A percentile compares a stretch with the other conserved stretches of the same genome.
These are phyloP conservation scores for Penicillium argentinense DNA, from an alignment of 495 filamentous ascomycete genomes.

Conservation along the genomic window DNA sequence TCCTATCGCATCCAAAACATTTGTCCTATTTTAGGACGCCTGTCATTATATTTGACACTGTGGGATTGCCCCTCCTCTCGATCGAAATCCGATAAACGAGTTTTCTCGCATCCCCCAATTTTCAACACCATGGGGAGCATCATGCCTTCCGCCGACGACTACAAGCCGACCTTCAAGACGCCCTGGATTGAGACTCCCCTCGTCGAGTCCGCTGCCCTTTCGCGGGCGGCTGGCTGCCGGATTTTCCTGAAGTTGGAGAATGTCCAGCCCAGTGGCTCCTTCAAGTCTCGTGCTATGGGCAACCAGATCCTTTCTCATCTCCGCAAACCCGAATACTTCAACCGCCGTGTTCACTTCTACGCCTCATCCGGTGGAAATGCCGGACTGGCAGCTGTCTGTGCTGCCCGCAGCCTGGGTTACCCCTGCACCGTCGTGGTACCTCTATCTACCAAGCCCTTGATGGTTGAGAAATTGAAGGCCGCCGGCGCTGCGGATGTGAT, in stretches of 20 bases:
- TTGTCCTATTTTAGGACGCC: slow-evolving; percentile 13
- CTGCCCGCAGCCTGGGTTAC: slow-evolving; percentile 65
- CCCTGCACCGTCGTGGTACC: slow-evolving; percentile 85
- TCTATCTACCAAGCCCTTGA: slow-evolving; percentile 60
- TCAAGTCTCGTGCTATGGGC: slow-evolving; percentile 91
- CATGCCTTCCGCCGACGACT: slow-evolving; percentile 32
- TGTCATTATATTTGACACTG: slow-evolving; percentile 11
- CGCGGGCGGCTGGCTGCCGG: slow-evolving; percentile 68
- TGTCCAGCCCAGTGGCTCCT: slow-evolving; percentile 88
- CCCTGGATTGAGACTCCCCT: slow-evolving; percentile 76
- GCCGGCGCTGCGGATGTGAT: slow-evolving; percentile 71
- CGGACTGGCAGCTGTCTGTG: slow-evolving; percentile 84
- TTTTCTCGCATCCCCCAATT: slow-evolving; percentile 7
- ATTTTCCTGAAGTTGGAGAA: slow-evolving; percentile 94
- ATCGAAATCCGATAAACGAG: background rate
- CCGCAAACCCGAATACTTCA: slow-evolving; percentile 37
- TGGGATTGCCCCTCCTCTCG: background rate
- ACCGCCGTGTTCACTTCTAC: slow-evolving; percentile 71
- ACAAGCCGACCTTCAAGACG: slow-evolving; percentile 34
- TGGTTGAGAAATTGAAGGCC: slow-evolving; percentile 69
- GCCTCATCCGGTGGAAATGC: slow-evolving; percentile 88
- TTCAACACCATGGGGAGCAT: slow-evolving; percentile 35
- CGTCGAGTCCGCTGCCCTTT: slow-evolving; percentile 65
- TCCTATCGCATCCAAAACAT: slow-evolving; percentile 11
- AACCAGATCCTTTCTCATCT: slow-evolving; percentile 68